Evolutionary conservation across 148 eudicot species (phyloP).

Genomic region (Rhododendron ovatum): DNA sequence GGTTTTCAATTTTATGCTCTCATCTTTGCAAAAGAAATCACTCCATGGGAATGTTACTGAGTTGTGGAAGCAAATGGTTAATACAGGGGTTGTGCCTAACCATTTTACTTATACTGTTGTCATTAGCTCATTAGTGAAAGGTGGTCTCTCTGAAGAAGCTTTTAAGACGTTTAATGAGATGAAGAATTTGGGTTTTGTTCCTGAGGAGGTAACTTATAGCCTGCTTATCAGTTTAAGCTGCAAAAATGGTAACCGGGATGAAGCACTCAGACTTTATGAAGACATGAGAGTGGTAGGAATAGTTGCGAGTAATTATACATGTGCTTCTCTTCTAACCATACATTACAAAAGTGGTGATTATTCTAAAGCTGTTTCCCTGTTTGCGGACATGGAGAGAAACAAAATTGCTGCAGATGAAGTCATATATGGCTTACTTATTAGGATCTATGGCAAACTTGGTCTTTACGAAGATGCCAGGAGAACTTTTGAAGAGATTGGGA

Average conservation of each 20-base stretch:
- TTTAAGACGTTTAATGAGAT: slow-evolving; percentile 51
- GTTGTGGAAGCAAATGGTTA: slow-evolving; percentile 63
- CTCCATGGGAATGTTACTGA: slow-evolving; percentile 52
- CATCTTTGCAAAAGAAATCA: slow-evolving; percentile 85
- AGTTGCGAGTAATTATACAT: slow-evolving; percentile 78
- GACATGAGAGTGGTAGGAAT: slow-evolving; percentile 56
- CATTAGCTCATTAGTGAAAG: slow-evolving; percentile 68
- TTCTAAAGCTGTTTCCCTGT: slow-evolving; percentile 73
- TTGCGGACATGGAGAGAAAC: slow-evolving; percentile 73
- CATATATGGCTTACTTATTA: slow-evolving; percentile 74
- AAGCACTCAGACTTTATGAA: slow-evolving; percentile 59
- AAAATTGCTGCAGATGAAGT: slow-evolving; percentile 74
- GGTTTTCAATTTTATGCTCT: slow-evolving; percentile 90
- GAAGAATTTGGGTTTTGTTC: slow-evolving; percentile 63
- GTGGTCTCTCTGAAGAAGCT: slow-evolving; percentile 60
- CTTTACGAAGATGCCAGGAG: slow-evolving; percentile 75
- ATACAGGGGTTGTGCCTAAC: slow-evolving; percentile 48
- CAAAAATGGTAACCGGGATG: slow-evolving; percentile 44
- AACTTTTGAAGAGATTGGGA: slow-evolving; percentile 67
- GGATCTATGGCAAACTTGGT: slow-evolving; percentile 91
- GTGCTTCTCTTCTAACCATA: slow-evolving; percentile 76
- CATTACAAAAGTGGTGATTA: slow-evolving; percentile 71
- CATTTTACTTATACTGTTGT: slow-evolving; percentile 77
- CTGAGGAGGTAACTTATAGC: slow-evolving; percentile 87
- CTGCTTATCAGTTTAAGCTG: slow-evolving; percentile 50